A percentile compares a stretch with the other conserved stretches of the same genome.
These are phyloP conservation scores for Eucalyptus decipiens DNA, from an alignment of 345 rosid species.

Conservation along the genomic window DNA sequence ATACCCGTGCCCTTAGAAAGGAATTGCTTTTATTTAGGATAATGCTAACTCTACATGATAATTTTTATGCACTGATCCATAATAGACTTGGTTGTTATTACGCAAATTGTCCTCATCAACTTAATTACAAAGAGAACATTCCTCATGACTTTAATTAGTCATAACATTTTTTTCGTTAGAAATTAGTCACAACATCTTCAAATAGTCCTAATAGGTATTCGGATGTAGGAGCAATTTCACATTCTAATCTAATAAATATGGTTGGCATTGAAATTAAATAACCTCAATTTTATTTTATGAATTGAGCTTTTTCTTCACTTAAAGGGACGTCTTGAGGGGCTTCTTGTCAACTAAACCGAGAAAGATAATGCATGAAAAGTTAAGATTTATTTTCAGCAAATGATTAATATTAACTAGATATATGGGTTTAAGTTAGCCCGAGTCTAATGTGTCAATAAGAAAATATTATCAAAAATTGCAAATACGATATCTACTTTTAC, in stretches of 20 bases:
- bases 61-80: not conserved
- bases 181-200: not conserved
- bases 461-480: too few relatives aligned
- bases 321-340: not conserved
- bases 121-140: too few relatives aligned
- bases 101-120: not conserved
- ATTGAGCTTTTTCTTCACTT: not conserved
- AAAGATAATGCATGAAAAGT: not conserved
- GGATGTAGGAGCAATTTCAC: not conserved
- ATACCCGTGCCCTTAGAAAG: too few relatives aligned
- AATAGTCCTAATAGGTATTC: not conserved
- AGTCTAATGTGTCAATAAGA: too few relatives aligned
- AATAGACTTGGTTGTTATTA: too few relatives aligned
- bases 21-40: too few relatives aligned
- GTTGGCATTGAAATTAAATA: not conserved
- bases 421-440: too few relatives aligned
- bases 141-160: not conserved
- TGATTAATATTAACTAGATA: not conserved
- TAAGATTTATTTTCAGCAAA: not conserved
- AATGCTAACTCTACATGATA: not conserved
- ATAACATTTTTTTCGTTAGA: not conserved
- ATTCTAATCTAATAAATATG: not conserved
- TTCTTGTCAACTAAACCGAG: not conserved
- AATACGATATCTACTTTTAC: too few relatives aligned
- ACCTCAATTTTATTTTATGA: not conserved